These are phyloP conservation scores for Kuraishia ogatae DNA, from an alignment of 805 yeast genomes.

Conservation along the genomic window DNA sequence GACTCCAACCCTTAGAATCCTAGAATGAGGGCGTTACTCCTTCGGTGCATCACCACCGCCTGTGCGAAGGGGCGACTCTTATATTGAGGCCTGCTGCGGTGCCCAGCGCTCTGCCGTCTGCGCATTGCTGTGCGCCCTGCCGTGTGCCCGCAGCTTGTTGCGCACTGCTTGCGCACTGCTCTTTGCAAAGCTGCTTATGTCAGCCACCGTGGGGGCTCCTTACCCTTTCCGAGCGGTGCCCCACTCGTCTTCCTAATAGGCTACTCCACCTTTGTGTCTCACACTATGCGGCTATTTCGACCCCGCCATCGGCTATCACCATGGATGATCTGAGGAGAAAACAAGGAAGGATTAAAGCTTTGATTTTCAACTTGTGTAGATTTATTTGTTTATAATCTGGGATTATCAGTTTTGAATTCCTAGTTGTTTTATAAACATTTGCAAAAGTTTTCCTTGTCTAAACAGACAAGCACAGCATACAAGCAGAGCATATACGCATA, in stretches of 20 bases:
- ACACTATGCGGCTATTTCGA: background rate
- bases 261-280: background rate
- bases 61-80: too few species aligned
- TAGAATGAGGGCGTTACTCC: too few species aligned
- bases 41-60: too few species aligned
- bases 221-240: background rate
- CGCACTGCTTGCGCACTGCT: background rate
- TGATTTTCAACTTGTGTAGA: background rate
- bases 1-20: too few species aligned
- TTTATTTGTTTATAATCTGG: background rate
- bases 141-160: too few species aligned
- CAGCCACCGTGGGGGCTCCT: background rate
- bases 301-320: background rate
- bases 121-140: too few species aligned
- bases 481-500: too few species aligned
- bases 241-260: background rate
- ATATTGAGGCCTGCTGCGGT: too few species aligned
- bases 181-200: background rate
- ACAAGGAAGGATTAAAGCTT: background rate
- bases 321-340: background rate
- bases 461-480: too few species aligned
- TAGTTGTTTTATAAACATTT: too few species aligned
- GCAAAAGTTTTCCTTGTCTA: background rate
- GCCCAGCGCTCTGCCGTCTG: too few species aligned
- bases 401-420: too few species aligned